Evolutionary conservation across 106 monocot genomes (phyloP).

Genomic region (Phalaenopsis aphrodite): DNA sequence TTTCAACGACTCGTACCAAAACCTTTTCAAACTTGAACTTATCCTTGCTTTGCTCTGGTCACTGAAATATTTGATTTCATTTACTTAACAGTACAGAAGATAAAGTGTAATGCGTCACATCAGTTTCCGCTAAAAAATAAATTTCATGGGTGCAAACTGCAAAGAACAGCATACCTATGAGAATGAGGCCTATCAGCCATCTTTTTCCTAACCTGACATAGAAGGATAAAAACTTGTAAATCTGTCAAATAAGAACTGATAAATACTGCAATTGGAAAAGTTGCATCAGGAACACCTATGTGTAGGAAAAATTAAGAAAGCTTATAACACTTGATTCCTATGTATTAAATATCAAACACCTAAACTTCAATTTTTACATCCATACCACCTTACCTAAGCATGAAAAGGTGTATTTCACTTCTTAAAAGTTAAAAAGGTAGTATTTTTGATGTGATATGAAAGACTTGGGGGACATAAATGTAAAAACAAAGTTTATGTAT

Average conservation of each 20-base stretch:
- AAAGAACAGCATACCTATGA: slow-evolving; percentile 42
- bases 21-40: slow-evolving; percentile 42
- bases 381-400: too few relatives aligned
- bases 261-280: not conserved
- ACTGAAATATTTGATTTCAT: slow-evolving; percentile 27
- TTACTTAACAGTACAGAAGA: not conserved
- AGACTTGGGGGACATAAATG: too few relatives aligned
- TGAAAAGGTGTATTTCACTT: too few relatives aligned
- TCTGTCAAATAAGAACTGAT: not conserved
- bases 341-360: too few relatives aligned
- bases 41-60: slow-evolving; percentile 67
- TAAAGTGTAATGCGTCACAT: not conserved
- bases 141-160: too few relatives aligned
- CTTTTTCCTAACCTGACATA: slow-evolving; percentile 58
- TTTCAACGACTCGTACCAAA: slow-evolving; percentile 47
- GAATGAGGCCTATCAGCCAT: slow-evolving; percentile 44
- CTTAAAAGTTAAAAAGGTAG: too few relatives aligned
- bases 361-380: too few relatives aligned
- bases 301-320: not conserved
- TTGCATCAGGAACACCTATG: too few relatives aligned
- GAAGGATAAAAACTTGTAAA: not conserved
- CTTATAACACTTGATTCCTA: too few relatives aligned
- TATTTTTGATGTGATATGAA: too few relatives aligned
- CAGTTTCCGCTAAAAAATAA: too few relatives aligned
- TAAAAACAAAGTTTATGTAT: too few relatives aligned